Base-by-base conservation (phyloP, 1,284 basidiomycete genomes). In the Pseudozyma sp. region DNA sequence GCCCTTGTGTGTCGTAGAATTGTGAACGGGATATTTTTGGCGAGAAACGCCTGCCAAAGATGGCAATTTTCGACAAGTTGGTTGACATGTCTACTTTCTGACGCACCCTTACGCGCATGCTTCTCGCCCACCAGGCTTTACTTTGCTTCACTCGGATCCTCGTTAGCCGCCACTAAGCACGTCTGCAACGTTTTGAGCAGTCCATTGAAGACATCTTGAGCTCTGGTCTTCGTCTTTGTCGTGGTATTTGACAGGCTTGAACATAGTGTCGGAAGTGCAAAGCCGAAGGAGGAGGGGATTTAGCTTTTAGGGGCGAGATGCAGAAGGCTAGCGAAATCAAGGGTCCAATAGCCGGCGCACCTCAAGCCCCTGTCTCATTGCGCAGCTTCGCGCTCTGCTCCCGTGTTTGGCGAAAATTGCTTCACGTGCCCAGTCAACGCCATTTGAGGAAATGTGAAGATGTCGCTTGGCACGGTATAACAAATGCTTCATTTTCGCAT, bases 11-110 rank as follows among this genome's bases (percentile, higher is more conserved):
- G 9, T 2, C 12, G 39, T 40, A 40, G 14, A 44, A 9, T 40
- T 44, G 9, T 44, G 43, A 16, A 18, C 43, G 39, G 3, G 13
- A 13, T 40, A n/a, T 47, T 48, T n/a, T 48, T 12, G 25, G 47
- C 9, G 16, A 48, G 18, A 31, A 21, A 40, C 38, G 50, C 36
- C 45, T 50, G 52, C 18, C 51, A n/a, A 55, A 55, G 36, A 62
- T n/a, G 42, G 40, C 49, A 36, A 12, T 31, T 31, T 31, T 31
- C 25, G 25, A 31, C 25, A 12, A 52, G 68, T 65, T 70, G 68
- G 47, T 47, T 70, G 68, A 70, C 68, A 60, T 18, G 57, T 70
- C 68, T 65, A 70, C 61, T 42, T 5, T 31, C 25, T 18, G 7
- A 38, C 34, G 13, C 21, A 18, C 34, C 16, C 48, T 34, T 25